Conservation (phyloP, 495 filamentous ascomycete genomes). For the Staphylotrichum longicolle region DNA sequence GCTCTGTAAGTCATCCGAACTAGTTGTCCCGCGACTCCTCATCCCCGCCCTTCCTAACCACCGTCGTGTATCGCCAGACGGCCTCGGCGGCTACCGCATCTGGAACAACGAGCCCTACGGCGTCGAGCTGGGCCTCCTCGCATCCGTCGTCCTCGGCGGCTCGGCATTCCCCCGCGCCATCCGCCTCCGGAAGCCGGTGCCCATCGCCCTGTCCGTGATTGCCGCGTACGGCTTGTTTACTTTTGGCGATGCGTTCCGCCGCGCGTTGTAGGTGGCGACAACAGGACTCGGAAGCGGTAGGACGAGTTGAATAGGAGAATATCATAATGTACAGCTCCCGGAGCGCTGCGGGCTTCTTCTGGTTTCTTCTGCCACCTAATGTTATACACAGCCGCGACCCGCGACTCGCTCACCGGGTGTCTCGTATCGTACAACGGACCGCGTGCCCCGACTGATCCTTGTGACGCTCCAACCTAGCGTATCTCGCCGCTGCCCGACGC, state of each 20-base stretch:
- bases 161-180: conserved; percentile 81
- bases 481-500: neutral
- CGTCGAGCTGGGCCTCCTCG: conserved; percentile 71
- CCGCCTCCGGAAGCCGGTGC: conserved; percentile 72
- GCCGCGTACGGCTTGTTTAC: conserved; percentile 58
- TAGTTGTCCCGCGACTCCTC: no score
- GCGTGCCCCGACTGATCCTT: neutral
- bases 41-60: no score
- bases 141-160: conserved; percentile 76
- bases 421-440: conserved; percentile 11
- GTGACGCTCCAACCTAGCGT: neutral
- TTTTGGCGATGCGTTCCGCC: conserved; percentile 57
- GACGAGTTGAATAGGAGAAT: conserved; percentile 11
- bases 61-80: conserved; percentile 42
- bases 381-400: conserved; percentile 15
- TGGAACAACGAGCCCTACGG: conserved; percentile 65
- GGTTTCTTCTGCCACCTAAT: conserved; percentile 5
- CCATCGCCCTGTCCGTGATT: conserved; percentile 65
- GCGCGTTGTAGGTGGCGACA: conserved; percentile 28
- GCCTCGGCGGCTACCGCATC: conserved; percentile 67
- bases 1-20: conserved; percentile 39
- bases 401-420: neutral
- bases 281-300: neutral
- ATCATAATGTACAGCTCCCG: conserved; percentile 21
- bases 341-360: neutral